phyloP scores from a whole-genome alignment of 495 filamentous ascomycete genomes.

The Tuber umbilicatum region DNA sequence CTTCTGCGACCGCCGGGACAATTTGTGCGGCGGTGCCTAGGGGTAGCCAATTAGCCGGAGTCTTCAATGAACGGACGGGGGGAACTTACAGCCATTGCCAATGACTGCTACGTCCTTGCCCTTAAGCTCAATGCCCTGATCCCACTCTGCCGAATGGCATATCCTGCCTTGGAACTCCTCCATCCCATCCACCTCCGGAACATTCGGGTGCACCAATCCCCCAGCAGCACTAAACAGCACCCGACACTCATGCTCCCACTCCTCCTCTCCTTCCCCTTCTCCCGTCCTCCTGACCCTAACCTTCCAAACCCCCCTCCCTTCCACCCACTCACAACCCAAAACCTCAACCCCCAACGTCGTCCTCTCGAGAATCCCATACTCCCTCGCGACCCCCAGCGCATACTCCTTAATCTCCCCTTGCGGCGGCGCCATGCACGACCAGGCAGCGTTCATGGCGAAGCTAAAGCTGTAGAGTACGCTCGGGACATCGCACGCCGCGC shows the following conservation, averaged over 20 bases:
- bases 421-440: slow-evolving; percentile 46
- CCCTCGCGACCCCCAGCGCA: slow-evolving; percentile 45
- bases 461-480: slow-evolving; percentile 48
- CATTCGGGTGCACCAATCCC: slow-evolving; percentile 47
- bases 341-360: slow-evolving; percentile 47
- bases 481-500: slow-evolving; percentile 22
- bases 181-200: slow-evolving; percentile 46
- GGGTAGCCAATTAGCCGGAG: slow-evolving; percentile 39
- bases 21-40: slow-evolving; percentile 48
- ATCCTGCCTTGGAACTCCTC: slow-evolving; percentile 48
- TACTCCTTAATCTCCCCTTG: slow-evolving; percentile 49
- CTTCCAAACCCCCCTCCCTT: slow-evolving; percentile 46
- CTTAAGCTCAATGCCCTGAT: slow-evolving; percentile 47
- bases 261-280: slow-evolving; percentile 12
- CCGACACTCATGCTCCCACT: slow-evolving; percentile 48
- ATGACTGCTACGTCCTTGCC: slow-evolving; percentile 53
- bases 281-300: slow-evolving; percentile 42
- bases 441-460: slow-evolving; percentile 48
- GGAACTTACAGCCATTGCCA: slow-evolving; percentile 45
- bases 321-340: slow-evolving; percentile 46
- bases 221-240: slow-evolving; percentile 55
- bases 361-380: slow-evolving; percentile 47
- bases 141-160: slow-evolving; percentile 54
- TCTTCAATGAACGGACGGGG: slow-evolving; percentile 7
- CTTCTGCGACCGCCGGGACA: slow-evolving; percentile 44